phyloP scores from a whole-genome alignment of 2,329 filamentous ascomycete species.

The Beauveria bassiana region DNA sequence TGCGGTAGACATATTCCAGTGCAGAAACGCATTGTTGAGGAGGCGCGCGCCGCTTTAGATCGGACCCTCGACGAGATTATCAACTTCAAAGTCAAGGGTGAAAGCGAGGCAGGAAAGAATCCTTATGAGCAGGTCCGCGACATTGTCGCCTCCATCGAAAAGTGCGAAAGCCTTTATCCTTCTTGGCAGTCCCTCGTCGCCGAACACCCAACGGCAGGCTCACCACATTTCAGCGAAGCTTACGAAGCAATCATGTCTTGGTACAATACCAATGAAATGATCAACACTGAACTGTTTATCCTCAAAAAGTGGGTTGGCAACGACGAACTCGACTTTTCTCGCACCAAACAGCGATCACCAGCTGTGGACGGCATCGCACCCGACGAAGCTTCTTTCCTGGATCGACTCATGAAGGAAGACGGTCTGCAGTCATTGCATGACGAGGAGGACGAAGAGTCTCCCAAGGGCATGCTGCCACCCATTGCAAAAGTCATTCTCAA shows the following conservation, averaged over 20 bases:
- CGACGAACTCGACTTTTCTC: conserved; percentile 83
- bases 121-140: conserved; percentile 84
- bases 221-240: conserved; percentile 69
- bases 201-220: conserved; percentile 70
- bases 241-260: conserved; percentile 87
- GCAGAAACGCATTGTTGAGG: conserved; percentile 82
- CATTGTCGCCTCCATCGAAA: conserved; percentile 83
- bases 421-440: conserved; percentile 87
- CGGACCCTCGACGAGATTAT: conserved; percentile 79
- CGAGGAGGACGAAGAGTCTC: conserved; percentile 40
- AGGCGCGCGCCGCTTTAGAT: conserved; percentile 66
- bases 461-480: conserved; percentile 72
- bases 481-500: conserved; percentile 85
- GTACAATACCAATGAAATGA: conserved; percentile 94
- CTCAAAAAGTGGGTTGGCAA: conserved; percentile 97
- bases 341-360: conserved; percentile 61
- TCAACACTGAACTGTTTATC: conserved; percentile 88
- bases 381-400: conserved; percentile 92
- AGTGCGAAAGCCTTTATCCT: conserved; percentile 77
- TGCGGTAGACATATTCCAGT: conserved; percentile 79
- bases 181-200: conserved; percentile 66
- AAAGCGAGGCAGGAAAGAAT: conserved; percentile 83
- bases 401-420: conserved; percentile 91
- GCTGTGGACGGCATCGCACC: conserved; percentile 57
- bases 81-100: conserved; percentile 88